A percentile compares a stretch with the other conserved stretches of the same genome.
phyloP scores from a whole-genome alignment of 257 asterid species.

The Coffea eugenioides region DNA sequence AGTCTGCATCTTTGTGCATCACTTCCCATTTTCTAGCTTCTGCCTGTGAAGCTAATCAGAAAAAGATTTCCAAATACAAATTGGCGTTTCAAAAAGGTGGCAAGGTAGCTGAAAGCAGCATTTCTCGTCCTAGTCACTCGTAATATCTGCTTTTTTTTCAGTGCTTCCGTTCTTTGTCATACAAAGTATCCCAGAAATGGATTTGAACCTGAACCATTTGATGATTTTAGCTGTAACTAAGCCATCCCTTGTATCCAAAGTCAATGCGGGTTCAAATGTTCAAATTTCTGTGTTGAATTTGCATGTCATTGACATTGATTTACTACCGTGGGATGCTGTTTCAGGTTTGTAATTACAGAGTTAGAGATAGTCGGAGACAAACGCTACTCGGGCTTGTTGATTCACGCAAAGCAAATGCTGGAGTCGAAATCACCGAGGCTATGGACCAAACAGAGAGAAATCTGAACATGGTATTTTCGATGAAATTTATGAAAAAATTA shows the following conservation, averaged over 20 bases:
- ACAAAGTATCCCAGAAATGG: background rate
- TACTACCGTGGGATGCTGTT: slow-evolving; percentile 5
- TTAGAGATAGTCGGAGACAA: slow-evolving; percentile 24
- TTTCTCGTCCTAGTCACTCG: too few relatives aligned
- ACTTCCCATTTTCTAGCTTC: background rate
- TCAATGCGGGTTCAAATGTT: background rate
- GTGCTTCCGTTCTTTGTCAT: too few relatives aligned
- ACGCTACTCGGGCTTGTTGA: slow-evolving; percentile 61
- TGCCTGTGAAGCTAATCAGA: background rate
- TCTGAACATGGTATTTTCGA: slow-evolving; percentile 53
- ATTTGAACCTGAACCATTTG: background rate
- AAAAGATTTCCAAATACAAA: background rate
- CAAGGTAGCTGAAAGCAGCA: background rate
- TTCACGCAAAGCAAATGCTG: slow-evolving; percentile 55
- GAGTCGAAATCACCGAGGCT: slow-evolving; percentile 43
- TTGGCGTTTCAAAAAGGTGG: background rate
- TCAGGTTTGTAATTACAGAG: slow-evolving; percentile 50
- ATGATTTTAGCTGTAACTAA: background rate
- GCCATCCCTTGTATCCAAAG: background rate
- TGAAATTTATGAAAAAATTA: slow-evolving; percentile 56
- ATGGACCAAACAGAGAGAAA: slow-evolving; percentile 33
- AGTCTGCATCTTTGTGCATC: background rate
- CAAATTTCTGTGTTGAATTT: background rate
- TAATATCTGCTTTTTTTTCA: too few relatives aligned
- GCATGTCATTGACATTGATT: background rate